These are phyloP conservation scores for Ustulina deusta DNA, from an alignment of 2,329 filamentous ascomycete species.

Conservation along the genomic window DNA sequence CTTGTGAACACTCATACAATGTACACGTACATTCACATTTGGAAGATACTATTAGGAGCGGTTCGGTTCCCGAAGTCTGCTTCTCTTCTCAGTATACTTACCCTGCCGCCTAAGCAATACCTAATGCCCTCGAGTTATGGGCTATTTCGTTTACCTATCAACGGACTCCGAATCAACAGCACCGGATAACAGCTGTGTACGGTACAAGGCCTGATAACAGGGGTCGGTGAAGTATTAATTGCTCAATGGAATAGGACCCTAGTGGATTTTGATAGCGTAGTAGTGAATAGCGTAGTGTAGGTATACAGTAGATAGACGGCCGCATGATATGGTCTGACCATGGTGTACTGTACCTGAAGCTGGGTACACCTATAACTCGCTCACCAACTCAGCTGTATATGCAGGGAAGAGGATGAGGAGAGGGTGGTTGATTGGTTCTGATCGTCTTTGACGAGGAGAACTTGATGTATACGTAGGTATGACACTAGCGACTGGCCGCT, in stretches of 20 bases:
- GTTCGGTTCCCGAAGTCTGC: slow-evolving; percentile 15
- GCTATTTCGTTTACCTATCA: not conserved
- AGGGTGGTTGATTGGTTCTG: not conserved
- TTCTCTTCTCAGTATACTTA: not conserved
- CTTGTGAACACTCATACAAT: slow-evolving; percentile 1
- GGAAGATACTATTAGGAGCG: not conserved
- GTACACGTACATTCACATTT: slow-evolving; percentile 3
- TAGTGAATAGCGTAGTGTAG: not conserved
- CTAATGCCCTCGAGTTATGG: not conserved
- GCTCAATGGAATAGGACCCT: slow-evolving; percentile 23
- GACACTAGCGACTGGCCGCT: slow-evolving; percentile 17
- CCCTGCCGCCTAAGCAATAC: not conserved
- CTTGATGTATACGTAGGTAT: slow-evolving; percentile 5
- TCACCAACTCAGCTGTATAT: not conserved
- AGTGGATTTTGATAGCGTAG: not conserved
- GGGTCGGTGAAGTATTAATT: not conserved
- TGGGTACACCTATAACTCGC: slow-evolving; percentile 5
- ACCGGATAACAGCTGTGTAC: not conserved
- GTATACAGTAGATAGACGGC: not conserved
- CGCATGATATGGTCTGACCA: slow-evolving; percentile 20
- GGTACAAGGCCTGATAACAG: not conserved
- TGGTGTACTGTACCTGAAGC: not conserved
- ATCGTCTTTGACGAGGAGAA: not conserved
- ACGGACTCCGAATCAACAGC: slow-evolving; percentile 26
- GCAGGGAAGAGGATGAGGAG: not conserved